These are phyloP conservation scores for Fusarium brevicatenulatum DNA, from an alignment of 2,329 filamentous ascomycete species.

Conservation along the genomic window DNA sequence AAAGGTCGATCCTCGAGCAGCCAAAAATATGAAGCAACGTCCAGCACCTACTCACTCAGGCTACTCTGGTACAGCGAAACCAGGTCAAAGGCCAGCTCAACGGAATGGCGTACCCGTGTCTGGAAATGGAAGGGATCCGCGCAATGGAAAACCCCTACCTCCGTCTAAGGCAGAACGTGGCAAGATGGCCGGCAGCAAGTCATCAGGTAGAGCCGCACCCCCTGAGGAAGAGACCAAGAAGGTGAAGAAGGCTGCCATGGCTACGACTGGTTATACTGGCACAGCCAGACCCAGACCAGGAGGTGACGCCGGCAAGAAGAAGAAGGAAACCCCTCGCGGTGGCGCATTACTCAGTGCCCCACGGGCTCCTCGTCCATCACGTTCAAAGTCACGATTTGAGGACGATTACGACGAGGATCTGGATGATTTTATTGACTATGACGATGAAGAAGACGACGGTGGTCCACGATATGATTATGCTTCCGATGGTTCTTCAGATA, in stretches of 20 bases:
- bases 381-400: conserved; percentile 55
- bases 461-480: conserved; percentile 64
- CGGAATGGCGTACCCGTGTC: conserved; percentile 40
- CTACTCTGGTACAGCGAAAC: conserved; percentile 49
- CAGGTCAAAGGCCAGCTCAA: conserved; percentile 43
- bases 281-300: conserved; percentile 69
- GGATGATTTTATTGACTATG: conserved; percentile 71
- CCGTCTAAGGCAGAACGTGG: conserved; percentile 32
- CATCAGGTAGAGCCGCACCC: conserved; percentile 21
- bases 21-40: conserved; percentile 36
- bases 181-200: conserved; percentile 38
- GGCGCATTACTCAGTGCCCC: conserved; percentile 54
- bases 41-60: conserved; percentile 33
- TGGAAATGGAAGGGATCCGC: conserved; percentile 36
- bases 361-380: conserved; percentile 41
- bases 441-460: conserved; percentile 63
- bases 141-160: conserved; percentile 33
- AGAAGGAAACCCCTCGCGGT: conserved; percentile 51
- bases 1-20: conserved; percentile 38
- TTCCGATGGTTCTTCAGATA: conserved; percentile 76
- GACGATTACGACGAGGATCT: conserved; percentile 72
- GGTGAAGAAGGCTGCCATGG: conserved; percentile 67
- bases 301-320: conserved; percentile 47
- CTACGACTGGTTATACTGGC: conserved; percentile 73
- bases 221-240: conserved; percentile 60